Evolutionary conservation across 768 basidiomycete species (phyloP), one percentile per base, ranked within the genome.

Genomic region (Boletus subparvulus): DNA sequence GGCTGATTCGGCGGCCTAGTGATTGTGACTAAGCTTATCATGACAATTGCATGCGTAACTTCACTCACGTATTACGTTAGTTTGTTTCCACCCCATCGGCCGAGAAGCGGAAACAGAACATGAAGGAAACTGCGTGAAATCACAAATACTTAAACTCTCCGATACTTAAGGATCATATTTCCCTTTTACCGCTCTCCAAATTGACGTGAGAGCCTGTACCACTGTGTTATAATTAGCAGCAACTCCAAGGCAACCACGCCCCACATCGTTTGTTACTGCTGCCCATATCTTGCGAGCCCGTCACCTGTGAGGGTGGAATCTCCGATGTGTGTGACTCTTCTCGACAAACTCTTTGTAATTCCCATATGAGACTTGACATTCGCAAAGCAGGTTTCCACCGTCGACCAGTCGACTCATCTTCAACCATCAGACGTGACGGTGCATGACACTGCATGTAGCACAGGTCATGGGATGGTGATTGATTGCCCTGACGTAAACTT

Each of bases 231-330:
- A 32, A 32, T 32, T 32, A 32, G 80, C 73, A 78, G 88, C 88
- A 51, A 90, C 86, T 69, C 86, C 87, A 60, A 87, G 70, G 61
- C 78, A 83, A 39, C 75, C 77, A 58, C 83, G 78, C 64, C 83
- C 80, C 45, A 77, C 72, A 45, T 84, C 84, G 56, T 88, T 84
- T 19, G 68, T 62, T 47, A 88, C 78, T 46, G 81, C 81, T 55
- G 75, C 75, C 65, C 88, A 76, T 36, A 92, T 72, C 30, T 82
- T 82, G 41, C 86, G 77, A 35, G 86, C 83, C 42, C 84, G 77
- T 90, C 89, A 93, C 57, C 87, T 75, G 69, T 92, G 90, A 2
- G 89, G 88, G 62, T 92, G 91, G 68, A 91, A 92, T 50, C 89
- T 74, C 40, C 83, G 78, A 63, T 90, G 81, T 32, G 2, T 10